Percentiles rank a stretch among this genome's conserved stretches.
These are phyloP conservation scores for Papilionanthe hybrid DNA, from an alignment of 116 monocot species.

Conservation along the genomic window DNA sequence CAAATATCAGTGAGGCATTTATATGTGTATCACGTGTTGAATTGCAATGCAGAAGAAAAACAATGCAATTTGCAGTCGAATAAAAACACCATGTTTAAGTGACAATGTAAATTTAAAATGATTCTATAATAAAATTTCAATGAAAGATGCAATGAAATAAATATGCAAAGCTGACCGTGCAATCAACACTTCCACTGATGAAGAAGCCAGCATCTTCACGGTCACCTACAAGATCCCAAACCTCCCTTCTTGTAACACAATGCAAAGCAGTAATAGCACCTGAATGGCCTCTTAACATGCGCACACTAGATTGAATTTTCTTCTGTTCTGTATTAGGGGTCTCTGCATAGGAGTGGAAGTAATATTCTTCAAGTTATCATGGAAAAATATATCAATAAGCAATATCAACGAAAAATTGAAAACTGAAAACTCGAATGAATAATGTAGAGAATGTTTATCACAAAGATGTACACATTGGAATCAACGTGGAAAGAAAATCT, in stretches of 20 bases:
- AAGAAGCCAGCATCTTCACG: constrained; percentile 99
- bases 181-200: constrained; percentile 95
- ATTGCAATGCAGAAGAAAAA: not conserved
- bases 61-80: not conserved
- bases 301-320: constrained; percentile 75
- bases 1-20: no score
- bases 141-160: not conserved
- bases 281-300: constrained; percentile 76
- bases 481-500: not conserved
- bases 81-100: not conserved
- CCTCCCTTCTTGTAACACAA: constrained; percentile 95
- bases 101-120: not conserved
- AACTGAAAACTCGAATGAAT: not conserved
- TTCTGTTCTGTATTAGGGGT: constrained; percentile 49
- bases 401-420: not conserved
- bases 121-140: not conserved
- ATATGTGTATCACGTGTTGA: no score
- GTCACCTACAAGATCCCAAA: constrained; percentile 99
- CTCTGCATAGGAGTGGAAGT: constrained; percentile 38
- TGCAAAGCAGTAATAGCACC: constrained; percentile 94
- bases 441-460: not conserved
- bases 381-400: constrained; percentile 15
- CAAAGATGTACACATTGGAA: not conserved
- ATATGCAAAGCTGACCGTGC: constrained; percentile 43
- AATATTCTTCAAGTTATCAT: constrained; percentile 25